Evolutionary conservation across 306 rosid species (phyloP).

Genomic region (Benincasa hispida): DNA sequence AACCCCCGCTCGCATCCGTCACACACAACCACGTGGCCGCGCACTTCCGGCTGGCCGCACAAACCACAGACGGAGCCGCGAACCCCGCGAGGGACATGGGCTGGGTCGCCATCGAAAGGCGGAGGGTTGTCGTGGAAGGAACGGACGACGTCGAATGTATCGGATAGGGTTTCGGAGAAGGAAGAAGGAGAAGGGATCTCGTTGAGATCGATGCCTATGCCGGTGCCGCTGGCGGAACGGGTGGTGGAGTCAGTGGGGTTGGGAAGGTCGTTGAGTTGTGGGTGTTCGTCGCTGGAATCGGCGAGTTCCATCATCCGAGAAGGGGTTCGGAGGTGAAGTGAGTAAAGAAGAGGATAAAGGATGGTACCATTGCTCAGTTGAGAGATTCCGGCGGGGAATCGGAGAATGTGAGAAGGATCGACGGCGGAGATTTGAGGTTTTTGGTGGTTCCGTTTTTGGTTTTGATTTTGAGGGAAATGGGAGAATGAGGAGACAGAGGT

Average conservation of each 20-base stretch:
- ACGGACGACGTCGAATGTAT: conserved; percentile 66
- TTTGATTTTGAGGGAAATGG: conserved; percentile 15
- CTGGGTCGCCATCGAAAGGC: conserved; percentile 64
- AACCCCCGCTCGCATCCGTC: conserved; percentile 90
- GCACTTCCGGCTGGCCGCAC: conserved; percentile 42
- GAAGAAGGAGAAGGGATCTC: conserved; percentile 88
- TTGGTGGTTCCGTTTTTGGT: not conserved
- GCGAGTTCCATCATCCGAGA: conserved; percentile 77
- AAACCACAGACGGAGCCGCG: conserved; percentile 27
- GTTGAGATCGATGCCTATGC: conserved; percentile 81
- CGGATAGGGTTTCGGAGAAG: conserved; percentile 56
- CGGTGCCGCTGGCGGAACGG: conserved; percentile 21
- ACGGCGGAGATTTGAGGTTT: conserved; percentile 37
- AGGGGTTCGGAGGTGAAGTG: conserved; percentile 21
- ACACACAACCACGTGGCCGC: conserved; percentile 58
- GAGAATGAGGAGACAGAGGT: conserved; percentile 14
- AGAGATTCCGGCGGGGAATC: conserved; percentile 11
- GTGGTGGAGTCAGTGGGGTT: conserved; percentile 37
- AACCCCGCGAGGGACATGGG: conserved; percentile 29
- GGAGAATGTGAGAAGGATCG: conserved; percentile 27
- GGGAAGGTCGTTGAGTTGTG: conserved; percentile 24
- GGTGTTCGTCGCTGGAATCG: conserved; percentile 42
- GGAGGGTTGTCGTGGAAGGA: conserved; percentile 69
- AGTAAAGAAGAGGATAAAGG: conserved; percentile 25
- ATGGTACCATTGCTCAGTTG: conserved; percentile 46